These are phyloP conservation scores for Dillenia turbinata DNA, from an alignment of 164 flowering plant species.

Conservation along the genomic window DNA sequence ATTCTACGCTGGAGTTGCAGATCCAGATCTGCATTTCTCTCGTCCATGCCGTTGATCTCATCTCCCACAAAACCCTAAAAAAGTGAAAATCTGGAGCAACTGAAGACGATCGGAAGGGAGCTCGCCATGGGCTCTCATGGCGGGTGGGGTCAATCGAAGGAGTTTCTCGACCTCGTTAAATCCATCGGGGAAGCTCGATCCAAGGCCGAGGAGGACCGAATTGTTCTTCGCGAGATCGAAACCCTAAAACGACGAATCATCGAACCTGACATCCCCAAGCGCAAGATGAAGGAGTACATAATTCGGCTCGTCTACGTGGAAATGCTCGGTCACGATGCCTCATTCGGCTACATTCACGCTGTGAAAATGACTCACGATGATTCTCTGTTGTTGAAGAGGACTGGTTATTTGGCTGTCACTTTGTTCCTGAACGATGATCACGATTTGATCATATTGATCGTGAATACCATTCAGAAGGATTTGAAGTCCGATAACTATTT, in stretches of 20 bases:
- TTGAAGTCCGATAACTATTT: conserved; percentile 79
- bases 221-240: conserved; percentile 82
- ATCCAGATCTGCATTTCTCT: too few relatives aligned
- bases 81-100: conserved; percentile 66
- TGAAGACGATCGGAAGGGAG: conserved; percentile 93
- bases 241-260: conserved; percentile 66
- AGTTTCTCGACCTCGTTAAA: conserved; percentile 88
- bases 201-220: conserved; percentile 96
- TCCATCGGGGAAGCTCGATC: conserved; percentile 98
- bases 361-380: conserved; percentile 99
- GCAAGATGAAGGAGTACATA: conserved; percentile 95
- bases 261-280: conserved; percentile 81
- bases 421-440: conserved; percentile 88
- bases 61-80: too few relatives aligned
- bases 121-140: conserved; percentile 97
- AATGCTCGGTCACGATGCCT: conserved; percentile 98
- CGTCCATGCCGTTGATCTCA: too few relatives aligned
- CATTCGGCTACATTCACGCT: conserved; percentile 97
- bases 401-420: conserved; percentile 94
- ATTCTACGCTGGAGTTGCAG: too few relatives aligned
- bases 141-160: conserved; percentile 89
- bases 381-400: conserved; percentile 56
- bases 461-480: conserved; percentile 98
- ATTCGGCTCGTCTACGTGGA: conserved; percentile 87
- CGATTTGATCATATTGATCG: conserved; percentile 88